Percentiles rank a stretch among this genome's conserved stretches.
phyloP scores from a whole-genome alignment of 2,329 filamentous ascomycete species.

The Aspergillus sojae region DNA sequence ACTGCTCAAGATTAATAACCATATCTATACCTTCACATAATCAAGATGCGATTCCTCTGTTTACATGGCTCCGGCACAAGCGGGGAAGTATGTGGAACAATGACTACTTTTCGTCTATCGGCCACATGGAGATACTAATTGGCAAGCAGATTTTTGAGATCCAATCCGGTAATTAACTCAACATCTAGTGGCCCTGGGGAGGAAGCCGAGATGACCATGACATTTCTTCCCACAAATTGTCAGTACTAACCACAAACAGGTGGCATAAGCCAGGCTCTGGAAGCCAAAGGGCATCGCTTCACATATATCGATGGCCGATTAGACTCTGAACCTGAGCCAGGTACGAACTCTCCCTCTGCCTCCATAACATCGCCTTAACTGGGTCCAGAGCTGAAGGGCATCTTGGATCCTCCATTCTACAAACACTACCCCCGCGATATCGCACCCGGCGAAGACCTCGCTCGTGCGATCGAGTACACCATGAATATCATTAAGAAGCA shows the following conservation, averaged over 20 bases:
- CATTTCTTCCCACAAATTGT: neutral
- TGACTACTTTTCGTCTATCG: neutral
- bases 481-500: slow-evolving; percentile 23
- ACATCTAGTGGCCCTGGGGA: neutral
- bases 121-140: neutral
- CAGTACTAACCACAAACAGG: slow-evolving; percentile 23
- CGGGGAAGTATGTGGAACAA: slow-evolving; percentile 28
- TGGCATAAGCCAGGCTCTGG: slow-evolving; percentile 30
- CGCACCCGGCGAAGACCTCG: slow-evolving; percentile 26
- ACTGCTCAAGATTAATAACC: neutral
- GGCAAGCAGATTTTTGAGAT: slow-evolving; percentile 34
- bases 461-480: slow-evolving; percentile 30
- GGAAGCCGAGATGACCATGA: neutral
- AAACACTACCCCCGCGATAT: slow-evolving; percentile 31
- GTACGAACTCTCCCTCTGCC: slow-evolving; percentile 18
- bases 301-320: slow-evolving; percentile 32
- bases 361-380: neutral
- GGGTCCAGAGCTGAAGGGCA: slow-evolving; percentile 31
- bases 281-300: slow-evolving; percentile 32
- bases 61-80: slow-evolving; percentile 36
- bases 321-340: slow-evolving; percentile 28
- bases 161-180: slow-evolving; percentile 29
- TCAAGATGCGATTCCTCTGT: slow-evolving; percentile 35
- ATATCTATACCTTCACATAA: neutral
- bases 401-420: slow-evolving; percentile 36